Base-by-base conservation (phyloP, 2,329 filamentous ascomycete species). In the Pseudofabraea citricarpa region DNA sequence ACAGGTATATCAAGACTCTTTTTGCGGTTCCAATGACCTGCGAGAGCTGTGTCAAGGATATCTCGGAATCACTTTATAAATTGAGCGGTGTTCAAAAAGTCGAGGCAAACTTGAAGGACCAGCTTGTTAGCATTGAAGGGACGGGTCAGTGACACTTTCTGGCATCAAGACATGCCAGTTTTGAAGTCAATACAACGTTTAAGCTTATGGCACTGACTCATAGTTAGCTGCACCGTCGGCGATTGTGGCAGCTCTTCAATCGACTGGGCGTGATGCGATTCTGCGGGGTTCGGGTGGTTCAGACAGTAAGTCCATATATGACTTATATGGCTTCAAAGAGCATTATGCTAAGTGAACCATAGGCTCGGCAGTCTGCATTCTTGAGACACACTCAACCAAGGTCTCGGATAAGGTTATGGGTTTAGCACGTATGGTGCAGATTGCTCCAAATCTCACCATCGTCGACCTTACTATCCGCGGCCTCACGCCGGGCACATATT, bases 1-100 rank as follows among this genome's bases (percentile, higher is more conserved):
- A 56, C 45, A 39, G 31, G 43, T 29, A 24, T 37, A 15, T 26
- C 15, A 33, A 97, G 85, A 95, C 91, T 48, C 85, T 91, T 52
- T 97, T 97, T 66, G 90, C 91, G 51, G 93, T 97, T 56, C 90
- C 90, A 43, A 83, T 97, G 73, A 89, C 83, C 68, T 97, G 93
- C 71, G 85, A 95, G 57, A 74, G 77, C 60, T 97, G 93, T 71
- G 81, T 95, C 64, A 85, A 90, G 65, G 83, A 89, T 58, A 83
- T 98, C 63, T 89, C 89, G 58, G 77, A 79, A 51, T 83, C 88
- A 37, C 71, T 97, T 40, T 78, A 85, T 64, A 81, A 85, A 59
- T 70, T 97, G 33, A 74, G 80, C 58, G 90, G 90, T 32, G 87
- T 97, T 62, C 78, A 75, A 57, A 90, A 88, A 57, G 83, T 97